phyloP scores from a whole-genome alignment of 345 rosid genomes.

The Syzygium aqueum region DNA sequence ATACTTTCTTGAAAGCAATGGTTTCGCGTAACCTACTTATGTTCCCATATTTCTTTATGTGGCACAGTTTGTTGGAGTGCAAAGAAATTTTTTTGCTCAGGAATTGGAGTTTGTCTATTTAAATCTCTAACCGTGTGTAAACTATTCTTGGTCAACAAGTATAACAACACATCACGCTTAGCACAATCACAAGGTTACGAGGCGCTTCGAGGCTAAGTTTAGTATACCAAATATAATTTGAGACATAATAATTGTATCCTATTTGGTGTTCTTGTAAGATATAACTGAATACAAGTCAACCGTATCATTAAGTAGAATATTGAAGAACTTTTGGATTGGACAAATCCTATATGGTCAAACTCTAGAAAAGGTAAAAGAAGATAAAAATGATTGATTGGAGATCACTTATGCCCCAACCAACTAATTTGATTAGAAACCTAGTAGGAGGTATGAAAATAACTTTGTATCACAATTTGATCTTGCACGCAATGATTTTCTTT shows the following conservation, averaged over 20 bases:
- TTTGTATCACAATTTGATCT: not conserved
- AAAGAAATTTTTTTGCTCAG: not conserved
- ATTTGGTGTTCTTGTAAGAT: not conserved
- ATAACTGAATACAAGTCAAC: not conserved
- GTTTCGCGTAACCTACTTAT: not conserved
- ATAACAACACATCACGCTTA: no score
- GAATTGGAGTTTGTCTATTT: not conserved
- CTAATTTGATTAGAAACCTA: no score
- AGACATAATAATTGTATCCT: not conserved
- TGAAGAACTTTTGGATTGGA: not conserved
- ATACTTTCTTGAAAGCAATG: not conserved
- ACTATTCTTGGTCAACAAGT: no score
- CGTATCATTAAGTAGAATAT: not conserved
- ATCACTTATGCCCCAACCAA: not conserved
- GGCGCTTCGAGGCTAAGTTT: not conserved
- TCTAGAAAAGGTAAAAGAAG: not conserved
- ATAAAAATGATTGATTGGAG: not conserved
- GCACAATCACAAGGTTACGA: not conserved
- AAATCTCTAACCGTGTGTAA: no score
- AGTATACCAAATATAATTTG: not conserved
- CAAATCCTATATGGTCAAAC: not conserved
- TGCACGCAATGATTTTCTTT: not conserved
- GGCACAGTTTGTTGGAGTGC: not conserved
- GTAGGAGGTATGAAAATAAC: not conserved
- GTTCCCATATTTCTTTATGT: not conserved